These are phyloP conservation scores for Pleurotus pulmonarius DNA, from an alignment of 768 basidiomycete species.

Conservation along the genomic window DNA sequence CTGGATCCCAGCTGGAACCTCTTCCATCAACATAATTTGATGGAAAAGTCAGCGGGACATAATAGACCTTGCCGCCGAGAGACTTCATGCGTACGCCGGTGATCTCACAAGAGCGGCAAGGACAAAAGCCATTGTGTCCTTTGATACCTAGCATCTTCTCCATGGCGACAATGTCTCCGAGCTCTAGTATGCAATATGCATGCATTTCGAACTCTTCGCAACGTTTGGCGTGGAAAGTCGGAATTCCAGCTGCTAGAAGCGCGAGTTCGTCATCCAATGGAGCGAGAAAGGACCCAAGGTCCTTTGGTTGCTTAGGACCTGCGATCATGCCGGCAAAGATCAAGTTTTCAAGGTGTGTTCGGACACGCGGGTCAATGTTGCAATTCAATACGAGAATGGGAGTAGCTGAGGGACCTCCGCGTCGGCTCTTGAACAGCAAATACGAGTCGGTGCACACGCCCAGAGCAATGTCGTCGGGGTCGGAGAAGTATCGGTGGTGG, in stretches of 20 bases:
- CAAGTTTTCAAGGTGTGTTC: constrained; percentile 29
- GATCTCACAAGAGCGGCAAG: constrained; percentile 34
- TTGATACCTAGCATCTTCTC: constrained; percentile 28
- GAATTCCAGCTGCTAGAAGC: constrained; percentile 30
- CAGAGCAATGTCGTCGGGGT: constrained; percentile 36
- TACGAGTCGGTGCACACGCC: constrained; percentile 41
- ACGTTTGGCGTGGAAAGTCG: constrained; percentile 26
- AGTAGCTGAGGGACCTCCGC: constrained; percentile 27
- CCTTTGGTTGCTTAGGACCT: constrained; percentile 39
- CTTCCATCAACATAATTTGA: background rate
- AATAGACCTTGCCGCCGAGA: constrained; percentile 12
- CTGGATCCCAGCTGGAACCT: constrained; percentile 8
- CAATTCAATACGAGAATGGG: constrained; percentile 38
- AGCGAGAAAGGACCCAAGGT: constrained; percentile 38
- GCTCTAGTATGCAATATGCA: constrained; percentile 23
- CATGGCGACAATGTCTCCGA: constrained; percentile 31
- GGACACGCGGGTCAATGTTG: constrained; percentile 26
- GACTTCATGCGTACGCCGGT: constrained; percentile 15
- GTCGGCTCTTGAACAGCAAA: constrained; percentile 27
- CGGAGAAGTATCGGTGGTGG: constrained; percentile 29
- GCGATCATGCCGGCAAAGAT: constrained; percentile 41
- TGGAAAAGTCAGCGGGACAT: constrained; percentile 18
- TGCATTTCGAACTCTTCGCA: constrained; percentile 18
- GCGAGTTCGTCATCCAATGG: constrained; percentile 37
- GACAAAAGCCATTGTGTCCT: constrained; percentile 29